These are phyloP conservation scores for Tetraselmis chui DNA, from an alignment of 139 green algal genomes.

Conservation along the genomic window DNA sequence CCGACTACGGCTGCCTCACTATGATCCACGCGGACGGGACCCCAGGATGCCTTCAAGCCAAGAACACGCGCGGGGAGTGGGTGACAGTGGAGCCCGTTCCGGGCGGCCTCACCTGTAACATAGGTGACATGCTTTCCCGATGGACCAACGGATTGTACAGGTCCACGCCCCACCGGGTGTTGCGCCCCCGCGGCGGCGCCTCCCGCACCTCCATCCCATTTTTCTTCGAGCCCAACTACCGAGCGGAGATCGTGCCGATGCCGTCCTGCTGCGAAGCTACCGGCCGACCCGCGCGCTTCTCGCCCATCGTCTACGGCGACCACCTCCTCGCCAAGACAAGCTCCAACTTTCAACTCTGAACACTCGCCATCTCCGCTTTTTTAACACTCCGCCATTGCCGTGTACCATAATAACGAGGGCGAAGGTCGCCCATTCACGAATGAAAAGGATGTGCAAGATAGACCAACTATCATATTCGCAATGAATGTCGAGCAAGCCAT, in stretches of 20 bases:
- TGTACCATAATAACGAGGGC: too few species aligned
- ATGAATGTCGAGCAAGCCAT: too few species aligned
- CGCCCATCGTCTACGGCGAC: slow-evolving; percentile 1
- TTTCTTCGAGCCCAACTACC: slow-evolving; percentile 17
- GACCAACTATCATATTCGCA: too few species aligned
- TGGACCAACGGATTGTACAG: slow-evolving; percentile 12
- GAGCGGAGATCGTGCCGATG: neutral
- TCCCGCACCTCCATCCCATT: slow-evolving; percentile 11
- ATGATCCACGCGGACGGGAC: neutral
- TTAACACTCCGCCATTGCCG: too few species aligned
- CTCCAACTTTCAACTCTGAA: slow-evolving; percentile 1
- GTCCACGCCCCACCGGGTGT: slow-evolving; percentile 6
- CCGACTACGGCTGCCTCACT: neutral
- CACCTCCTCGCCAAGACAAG: neutral
- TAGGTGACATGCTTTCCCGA: slow-evolving; percentile 6
- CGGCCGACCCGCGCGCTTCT: neutral
- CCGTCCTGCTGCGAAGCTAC: neutral
- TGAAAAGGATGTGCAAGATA: too few species aligned
- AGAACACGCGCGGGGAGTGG: neutral
- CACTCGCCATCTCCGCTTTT: too few species aligned
- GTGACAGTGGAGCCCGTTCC: neutral
- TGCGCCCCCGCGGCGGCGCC: neutral
- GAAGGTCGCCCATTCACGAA: too few species aligned
- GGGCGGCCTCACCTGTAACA: neutral
- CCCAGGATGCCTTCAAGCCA: neutral